phyloP scores from a whole-genome alignment of 495 filamentous ascomycete species.

The Hypoxylon intermedium region DNA sequence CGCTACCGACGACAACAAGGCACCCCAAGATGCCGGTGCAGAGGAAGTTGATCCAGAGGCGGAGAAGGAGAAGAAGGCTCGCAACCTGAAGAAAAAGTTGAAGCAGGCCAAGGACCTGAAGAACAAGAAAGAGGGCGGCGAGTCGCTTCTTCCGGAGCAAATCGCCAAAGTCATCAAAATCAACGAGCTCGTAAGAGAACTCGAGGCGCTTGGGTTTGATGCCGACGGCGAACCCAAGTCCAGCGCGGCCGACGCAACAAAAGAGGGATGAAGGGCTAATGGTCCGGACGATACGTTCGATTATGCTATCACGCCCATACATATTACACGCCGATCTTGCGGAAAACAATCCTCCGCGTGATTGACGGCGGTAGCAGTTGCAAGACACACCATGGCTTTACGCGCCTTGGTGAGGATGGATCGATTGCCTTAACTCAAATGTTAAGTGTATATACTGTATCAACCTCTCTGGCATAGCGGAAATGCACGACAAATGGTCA shows the following conservation, averaged over 20 bases:
- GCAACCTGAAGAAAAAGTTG: slow-evolving; percentile 94
- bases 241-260: slow-evolving; percentile 8
- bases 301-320: too few relatives aligned
- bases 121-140: slow-evolving; percentile 88
- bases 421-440: too few relatives aligned
- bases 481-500: too few relatives aligned
- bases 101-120: slow-evolving; percentile 89
- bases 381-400: too few relatives aligned
- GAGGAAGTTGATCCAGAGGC: slow-evolving; percentile 68
- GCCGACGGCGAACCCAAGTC: slow-evolving; percentile 58
- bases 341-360: too few relatives aligned
- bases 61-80: slow-evolving; percentile 90
- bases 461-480: too few relatives aligned
- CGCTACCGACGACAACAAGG: slow-evolving; percentile 42
- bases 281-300: background rate
- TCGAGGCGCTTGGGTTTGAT: slow-evolving; percentile 87
- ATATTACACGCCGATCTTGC: too few relatives aligned
- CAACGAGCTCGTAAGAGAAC: slow-evolving; percentile 86
- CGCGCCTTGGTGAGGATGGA: too few relatives aligned
- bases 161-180: slow-evolving; percentile 98
- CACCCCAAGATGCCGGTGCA: slow-evolving; percentile 38
- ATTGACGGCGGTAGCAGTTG: too few relatives aligned
- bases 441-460: too few relatives aligned
- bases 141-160: slow-evolving; percentile 86
- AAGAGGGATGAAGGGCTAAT: slow-evolving; percentile 22